Evolutionary conservation across 148 eudicot species (phyloP).

Genomic region (Nyssa sinensis): DNA sequence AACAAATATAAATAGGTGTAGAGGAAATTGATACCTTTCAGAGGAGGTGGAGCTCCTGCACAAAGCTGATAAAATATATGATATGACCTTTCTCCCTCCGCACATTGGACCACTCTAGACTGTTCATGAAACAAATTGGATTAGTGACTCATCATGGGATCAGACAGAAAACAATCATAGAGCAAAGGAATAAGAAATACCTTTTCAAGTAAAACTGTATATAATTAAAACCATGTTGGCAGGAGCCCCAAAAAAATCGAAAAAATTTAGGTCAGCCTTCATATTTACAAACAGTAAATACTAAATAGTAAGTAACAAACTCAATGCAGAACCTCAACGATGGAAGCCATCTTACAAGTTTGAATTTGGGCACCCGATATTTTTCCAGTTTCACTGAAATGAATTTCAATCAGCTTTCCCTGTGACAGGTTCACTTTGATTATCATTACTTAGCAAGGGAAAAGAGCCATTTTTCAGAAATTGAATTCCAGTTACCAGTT

Average conservation of each 20-base stretch:
- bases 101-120: conserved; percentile 97
- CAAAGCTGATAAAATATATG: conserved; percentile 99
- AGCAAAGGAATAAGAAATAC: conserved; percentile 36
- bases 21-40: conserved; percentile 56
- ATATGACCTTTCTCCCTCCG: conserved; percentile 95
- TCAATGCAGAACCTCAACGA: conserved; percentile 12
- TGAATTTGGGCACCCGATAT: conserved; percentile 96
- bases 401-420: conserved; percentile 98
- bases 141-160: conserved; percentile 24
- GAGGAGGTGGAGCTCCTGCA: conserved; percentile 81
- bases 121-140: conserved; percentile 37
- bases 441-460: conserved; percentile 12
- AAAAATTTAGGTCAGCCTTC: conserved; percentile 18
- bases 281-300: conserved; percentile 6
- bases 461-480: conserved; percentile 4
- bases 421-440: conserved; percentile 30
- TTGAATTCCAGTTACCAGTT: background rate
- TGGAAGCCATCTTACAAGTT: conserved; percentile 68
- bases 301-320: background rate
- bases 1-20: background rate
- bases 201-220: conserved; percentile 94
- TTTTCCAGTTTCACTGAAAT: conserved; percentile 96
- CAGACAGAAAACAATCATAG: conserved; percentile 13
- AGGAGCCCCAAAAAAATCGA: conserved; percentile 10
- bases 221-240: conserved; percentile 17